Evolutionary conservation across 768 basidiomycete genomes (phyloP).

Genomic region (Crucibulum laeve): DNA sequence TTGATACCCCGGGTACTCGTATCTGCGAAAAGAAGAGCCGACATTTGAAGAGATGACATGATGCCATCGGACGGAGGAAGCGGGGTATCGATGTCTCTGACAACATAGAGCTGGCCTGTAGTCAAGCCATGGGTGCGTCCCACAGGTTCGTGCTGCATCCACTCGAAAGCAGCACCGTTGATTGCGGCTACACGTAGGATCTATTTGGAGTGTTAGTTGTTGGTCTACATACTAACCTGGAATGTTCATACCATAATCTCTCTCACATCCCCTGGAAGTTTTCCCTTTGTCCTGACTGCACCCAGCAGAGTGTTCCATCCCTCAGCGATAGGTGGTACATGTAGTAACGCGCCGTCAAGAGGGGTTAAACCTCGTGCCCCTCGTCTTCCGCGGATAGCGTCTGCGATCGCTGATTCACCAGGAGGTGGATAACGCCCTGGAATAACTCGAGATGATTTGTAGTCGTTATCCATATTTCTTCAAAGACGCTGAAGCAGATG

Average conservation of each 20-base stretch:
- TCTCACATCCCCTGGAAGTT: conserved; percentile 40
- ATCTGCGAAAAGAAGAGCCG: conserved; percentile 56
- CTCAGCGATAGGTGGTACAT: conserved; percentile 42
- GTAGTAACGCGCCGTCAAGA: conserved; percentile 44
- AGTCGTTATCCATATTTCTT: neutral
- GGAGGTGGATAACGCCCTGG: conserved; percentile 39
- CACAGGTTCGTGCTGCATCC: conserved; percentile 53
- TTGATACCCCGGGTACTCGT: conserved; percentile 46
- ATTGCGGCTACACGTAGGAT: conserved; percentile 48
- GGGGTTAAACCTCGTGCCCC: conserved; percentile 45
- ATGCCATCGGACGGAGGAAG: conserved; percentile 32
- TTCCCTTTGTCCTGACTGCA: conserved; percentile 43
- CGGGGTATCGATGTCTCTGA: conserved; percentile 44
- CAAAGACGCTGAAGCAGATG: too few species aligned
- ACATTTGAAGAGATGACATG: conserved; percentile 42
- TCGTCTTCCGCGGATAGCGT: conserved; percentile 44
- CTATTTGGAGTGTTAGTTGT: conserved; percentile 15
- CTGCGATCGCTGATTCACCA: conserved; percentile 38
- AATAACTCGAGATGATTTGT: conserved; percentile 30
- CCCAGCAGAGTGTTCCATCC: conserved; percentile 50
- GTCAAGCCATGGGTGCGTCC: conserved; percentile 48
- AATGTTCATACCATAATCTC: conserved; percentile 42
- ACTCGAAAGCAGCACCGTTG: conserved; percentile 47
- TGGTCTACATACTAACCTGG: neutral
- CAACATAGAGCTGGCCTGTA: conserved; percentile 47